A percentile compares a stretch with the other conserved stretches of the same genome.
Evolutionary conservation across 768 basidiomycete species (phyloP).

Genomic region (Polyporus arcularius): DNA sequence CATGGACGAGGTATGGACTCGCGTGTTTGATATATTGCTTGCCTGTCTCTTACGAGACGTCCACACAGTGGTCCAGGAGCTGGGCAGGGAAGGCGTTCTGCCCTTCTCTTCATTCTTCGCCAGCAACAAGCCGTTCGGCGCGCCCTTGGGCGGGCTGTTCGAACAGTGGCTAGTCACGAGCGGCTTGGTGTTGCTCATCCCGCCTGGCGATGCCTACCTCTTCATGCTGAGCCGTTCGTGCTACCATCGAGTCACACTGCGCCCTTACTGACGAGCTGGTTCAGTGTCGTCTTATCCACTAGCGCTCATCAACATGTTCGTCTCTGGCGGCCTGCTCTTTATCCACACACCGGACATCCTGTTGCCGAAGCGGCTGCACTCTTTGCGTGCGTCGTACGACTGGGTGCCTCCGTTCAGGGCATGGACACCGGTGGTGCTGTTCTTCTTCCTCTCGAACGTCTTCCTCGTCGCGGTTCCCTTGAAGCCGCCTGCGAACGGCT

Average conservation of each 20-base stretch:
- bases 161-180: constrained; percentile 63
- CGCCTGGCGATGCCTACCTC: constrained; percentile 74
- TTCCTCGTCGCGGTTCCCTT: constrained; percentile 65
- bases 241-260: neutral
- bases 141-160: constrained; percentile 64
- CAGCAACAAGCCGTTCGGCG: constrained; percentile 68
- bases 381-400: constrained; percentile 27
- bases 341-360: constrained; percentile 45
- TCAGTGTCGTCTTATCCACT: constrained; percentile 61
- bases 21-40: too few relatives aligned
- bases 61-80: constrained; percentile 63
- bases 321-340: constrained; percentile 64
- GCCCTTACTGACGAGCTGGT: neutral
- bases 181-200: constrained; percentile 53
- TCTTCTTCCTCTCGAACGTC: constrained; percentile 67
- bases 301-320: constrained; percentile 57
- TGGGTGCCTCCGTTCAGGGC: constrained; percentile 72
- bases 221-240: constrained; percentile 66
- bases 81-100: constrained; percentile 70
- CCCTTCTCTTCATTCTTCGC: constrained; percentile 69
- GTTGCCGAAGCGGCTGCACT: constrained; percentile 1
- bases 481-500: constrained; percentile 57
- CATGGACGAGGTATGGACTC: constrained; percentile 58
- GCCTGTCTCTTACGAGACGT: too few relatives aligned
- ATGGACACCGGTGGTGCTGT: constrained; percentile 45